phyloP scores from a whole-genome alignment of 768 basidiomycete species.

The Podaxis carcinomalis region DNA sequence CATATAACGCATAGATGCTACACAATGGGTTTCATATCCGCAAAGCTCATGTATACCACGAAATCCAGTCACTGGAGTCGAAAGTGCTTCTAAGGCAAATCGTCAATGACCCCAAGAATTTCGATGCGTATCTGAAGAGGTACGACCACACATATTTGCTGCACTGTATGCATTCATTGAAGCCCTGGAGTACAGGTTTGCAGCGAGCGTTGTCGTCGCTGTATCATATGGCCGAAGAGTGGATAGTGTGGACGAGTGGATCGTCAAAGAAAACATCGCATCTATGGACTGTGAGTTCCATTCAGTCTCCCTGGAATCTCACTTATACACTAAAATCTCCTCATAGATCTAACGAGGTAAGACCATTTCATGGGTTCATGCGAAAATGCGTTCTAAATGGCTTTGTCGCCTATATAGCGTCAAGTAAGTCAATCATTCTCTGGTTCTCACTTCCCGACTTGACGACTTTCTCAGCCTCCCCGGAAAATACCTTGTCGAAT shows the following conservation, averaged over 20 bases:
- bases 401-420: not conserved
- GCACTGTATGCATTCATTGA: not conserved
- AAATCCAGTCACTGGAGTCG: conserved; percentile 45
- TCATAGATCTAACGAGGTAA: conserved; percentile 7
- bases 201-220: conserved; percentile 30
- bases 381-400: not conserved
- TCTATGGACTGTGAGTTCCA: conserved; percentile 36
- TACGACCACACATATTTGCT: conserved; percentile 4
- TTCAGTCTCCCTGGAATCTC: not conserved
- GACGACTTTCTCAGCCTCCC: conserved; percentile 6
- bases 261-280: conserved; percentile 42
- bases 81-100: conserved; percentile 39
- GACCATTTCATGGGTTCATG: not conserved
- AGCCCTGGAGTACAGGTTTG: conserved; percentile 24
- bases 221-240: conserved; percentile 28
- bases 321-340: not conserved
- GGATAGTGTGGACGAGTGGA: conserved; percentile 40
- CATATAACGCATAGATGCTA: conserved; percentile 27
- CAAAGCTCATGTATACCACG: conserved; percentile 37
- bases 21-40: conserved; percentile 39
- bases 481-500: conserved; percentile 11
- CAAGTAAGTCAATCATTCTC: not conserved
- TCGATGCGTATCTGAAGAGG: conserved; percentile 38
- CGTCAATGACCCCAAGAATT: conserved; percentile 31
- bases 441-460: not conserved